A percentile compares a stretch with the other conserved stretches of the same genome.
Conservation (phyloP, 805 yeast species). For the Wickerhamomyces canadensis region DNA sequence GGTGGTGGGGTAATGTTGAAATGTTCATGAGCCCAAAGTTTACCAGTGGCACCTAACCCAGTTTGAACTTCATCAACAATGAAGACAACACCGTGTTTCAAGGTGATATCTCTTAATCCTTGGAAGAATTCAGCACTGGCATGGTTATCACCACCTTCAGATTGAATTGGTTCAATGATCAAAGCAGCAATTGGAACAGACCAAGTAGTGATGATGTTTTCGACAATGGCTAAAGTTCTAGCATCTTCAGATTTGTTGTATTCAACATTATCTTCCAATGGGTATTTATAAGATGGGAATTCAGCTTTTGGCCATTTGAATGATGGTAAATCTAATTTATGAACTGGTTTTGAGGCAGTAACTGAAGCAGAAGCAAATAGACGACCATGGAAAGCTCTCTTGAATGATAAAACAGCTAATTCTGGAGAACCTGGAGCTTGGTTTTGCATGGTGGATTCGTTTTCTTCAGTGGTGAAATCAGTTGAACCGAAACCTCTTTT, state of each 20-base stretch:
- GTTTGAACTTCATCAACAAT: conserved; percentile 88
- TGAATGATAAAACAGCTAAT: conserved; percentile 78
- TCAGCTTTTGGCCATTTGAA: conserved; percentile 97
- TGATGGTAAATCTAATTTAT: conserved; percentile 87
- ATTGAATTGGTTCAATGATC: conserved; percentile 86
- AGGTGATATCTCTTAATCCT: conserved; percentile 71
- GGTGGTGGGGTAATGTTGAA: conserved; percentile 72
- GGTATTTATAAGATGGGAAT: conserved; percentile 81
- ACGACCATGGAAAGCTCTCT: conserved; percentile 92
- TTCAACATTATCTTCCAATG: conserved; percentile 60
- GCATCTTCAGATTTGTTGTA: conserved; percentile 74
- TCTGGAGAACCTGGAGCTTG: conserved; percentile 86
- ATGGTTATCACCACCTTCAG: conserved; percentile 91
- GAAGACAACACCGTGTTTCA: conserved; percentile 62
- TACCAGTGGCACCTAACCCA: conserved; percentile 85
- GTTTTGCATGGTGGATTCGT: conserved; percentile 70
- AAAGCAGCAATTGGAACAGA: conserved; percentile 79
- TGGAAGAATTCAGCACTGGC: conserved; percentile 76
- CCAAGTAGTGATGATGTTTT: conserved; percentile 63
- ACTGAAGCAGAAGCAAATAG: conserved; percentile 86
- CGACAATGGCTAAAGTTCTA: conserved; percentile 74
- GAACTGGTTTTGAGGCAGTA: conserved; percentile 92
- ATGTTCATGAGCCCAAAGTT: conserved; percentile 85
- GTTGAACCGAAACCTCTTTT: conserved; percentile 59
- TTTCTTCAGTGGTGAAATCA: conserved; percentile 66